Base-by-base conservation (phyloP, 306 rosid species). In the Fragaria nilgerrensis region DNA sequence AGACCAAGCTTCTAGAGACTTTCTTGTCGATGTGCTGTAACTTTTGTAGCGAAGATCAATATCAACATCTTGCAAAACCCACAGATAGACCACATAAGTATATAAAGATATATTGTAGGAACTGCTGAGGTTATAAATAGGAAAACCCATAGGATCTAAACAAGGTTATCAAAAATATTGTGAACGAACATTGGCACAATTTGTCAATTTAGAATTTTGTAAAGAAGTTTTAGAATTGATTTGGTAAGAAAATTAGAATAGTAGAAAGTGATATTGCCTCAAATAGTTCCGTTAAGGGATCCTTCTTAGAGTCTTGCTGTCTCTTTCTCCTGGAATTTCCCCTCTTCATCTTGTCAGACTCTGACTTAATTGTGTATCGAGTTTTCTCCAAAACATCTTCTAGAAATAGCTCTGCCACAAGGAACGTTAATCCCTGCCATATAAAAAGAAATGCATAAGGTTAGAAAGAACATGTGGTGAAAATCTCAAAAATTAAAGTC, bases 1-100 rank as follows among this genome's bases (percentile, higher is more conserved):
- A 78, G 96, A 89, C 98, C 98, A 95, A 68, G 88, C 96, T 74
- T 95, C 97, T 47, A 95, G 96, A 76, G 97, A 92, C 80, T 88
- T 89, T 88, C 91, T 90, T n/a, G 89, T 90, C 72, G 89, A 80
- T 77, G 72, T 72, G 75, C 90, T 89, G 73, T 82, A 90, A 80
- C 66, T 82, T 83, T 79, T 88, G 91, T 90, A 92, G 48, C 72
- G 86, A 78, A 85, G 64, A 83, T 92, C 92, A 73, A 95, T 72
- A 85, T 89, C 90, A 84, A 85, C 83, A 48, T 88, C 97, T 97
- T 94, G 92, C 56, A 85, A 66, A 66, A 56, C 76, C 52, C 78
- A 59, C 78, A 58, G 75, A 75, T 79, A 55, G 15, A 14, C 48
- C 32, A 29, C 70, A 10, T 71, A 64, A 70, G 22, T 70, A 66